Percentiles rank a stretch among this genome's conserved stretches.
phyloP scores from a whole-genome alignment of 768 basidiomycete species.

The Calocybe gangraenosa region DNA sequence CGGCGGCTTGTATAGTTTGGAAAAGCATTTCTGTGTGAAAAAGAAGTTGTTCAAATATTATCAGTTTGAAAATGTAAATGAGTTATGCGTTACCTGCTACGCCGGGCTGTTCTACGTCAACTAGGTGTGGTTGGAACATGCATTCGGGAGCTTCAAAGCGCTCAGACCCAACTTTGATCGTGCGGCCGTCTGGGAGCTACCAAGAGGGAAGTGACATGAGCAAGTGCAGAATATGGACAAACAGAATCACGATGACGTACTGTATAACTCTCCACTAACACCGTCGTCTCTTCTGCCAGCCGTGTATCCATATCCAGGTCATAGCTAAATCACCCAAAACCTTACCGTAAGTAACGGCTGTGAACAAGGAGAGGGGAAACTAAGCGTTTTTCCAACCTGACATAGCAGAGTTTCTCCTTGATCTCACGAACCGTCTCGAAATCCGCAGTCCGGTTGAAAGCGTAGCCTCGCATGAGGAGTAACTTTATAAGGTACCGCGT shows the following conservation, averaged over 20 bases:
- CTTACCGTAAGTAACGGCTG: too few relatives aligned
- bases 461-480: conserved; percentile 99
- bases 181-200: conserved; percentile 91
- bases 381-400: too few relatives aligned
- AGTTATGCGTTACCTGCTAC: conserved; percentile 68
- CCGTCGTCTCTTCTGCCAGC: conserved; percentile 93
- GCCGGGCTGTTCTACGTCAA: conserved; percentile 95
- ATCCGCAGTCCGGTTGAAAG: conserved; percentile 98
- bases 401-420: conserved; percentile 98
- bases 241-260: conserved; percentile 41
- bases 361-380: too few relatives aligned
- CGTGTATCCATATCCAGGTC: conserved; percentile 95
- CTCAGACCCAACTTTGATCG: conserved; percentile 96
- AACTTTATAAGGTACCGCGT: conserved; percentile 99
- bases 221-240: neutral
- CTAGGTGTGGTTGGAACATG: conserved; percentile 99
- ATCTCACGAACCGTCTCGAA: conserved; percentile 99
- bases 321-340: conserved; percentile 50
- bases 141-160: conserved; percentile 99
- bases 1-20: conserved; percentile 89
- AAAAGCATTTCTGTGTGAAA: conserved; percentile 80
- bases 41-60: neutral
- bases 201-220: neutral
- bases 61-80: neutral
- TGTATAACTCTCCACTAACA: conserved; percentile 93